A percentile compares a stretch with the other conserved stretches of the same genome.
Evolutionary conservation across 345 rosid species (phyloP).

Genomic region (Cardamine chenopodiifolia): DNA sequence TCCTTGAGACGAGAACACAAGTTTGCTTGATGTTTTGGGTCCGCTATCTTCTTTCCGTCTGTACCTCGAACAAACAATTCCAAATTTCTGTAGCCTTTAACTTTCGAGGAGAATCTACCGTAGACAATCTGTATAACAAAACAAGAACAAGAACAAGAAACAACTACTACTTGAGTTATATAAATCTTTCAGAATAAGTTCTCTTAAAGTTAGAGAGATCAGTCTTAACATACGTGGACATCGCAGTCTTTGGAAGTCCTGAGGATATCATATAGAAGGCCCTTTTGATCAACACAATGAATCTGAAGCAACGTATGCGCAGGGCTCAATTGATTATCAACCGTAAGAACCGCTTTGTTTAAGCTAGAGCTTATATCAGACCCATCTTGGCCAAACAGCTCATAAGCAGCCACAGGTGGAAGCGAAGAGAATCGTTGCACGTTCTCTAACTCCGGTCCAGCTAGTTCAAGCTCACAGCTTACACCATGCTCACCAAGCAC

Average conservation of each 20-base stretch:
- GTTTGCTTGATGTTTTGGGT: conserved; percentile 51
- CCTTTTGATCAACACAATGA: conserved; percentile 69
- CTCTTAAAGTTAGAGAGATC: neutral
- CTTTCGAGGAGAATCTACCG: conserved; percentile 62
- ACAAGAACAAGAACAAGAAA: conserved; percentile 8
- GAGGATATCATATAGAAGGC: conserved; percentile 72
- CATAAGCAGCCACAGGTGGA: conserved; percentile 53
- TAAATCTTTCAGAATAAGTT: neutral
- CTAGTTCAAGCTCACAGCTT: conserved; percentile 72
- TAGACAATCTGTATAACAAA: conserved; percentile 55
- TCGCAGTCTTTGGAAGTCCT: conserved; percentile 75
- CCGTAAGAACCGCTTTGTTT: conserved; percentile 49
- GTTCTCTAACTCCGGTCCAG: conserved; percentile 59
- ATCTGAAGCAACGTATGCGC: conserved; percentile 74
- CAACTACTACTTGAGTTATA: neutral
- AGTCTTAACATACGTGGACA: conserved; percentile 53
- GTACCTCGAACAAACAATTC: conserved; percentile 66
- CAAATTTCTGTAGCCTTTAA: conserved; percentile 51
- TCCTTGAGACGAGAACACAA: conserved; percentile 58
- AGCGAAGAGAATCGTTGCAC: conserved; percentile 57
- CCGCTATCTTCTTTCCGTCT: conserved; percentile 68
- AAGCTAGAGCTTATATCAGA: conserved; percentile 40
- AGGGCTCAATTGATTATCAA: conserved; percentile 72
- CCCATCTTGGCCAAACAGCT: conserved; percentile 52
- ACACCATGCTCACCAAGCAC: conserved; percentile 61